Evolutionary conservation across 2,329 filamentous ascomycete genomes (phyloP).

Genomic region (Aspergillus jensenii): DNA sequence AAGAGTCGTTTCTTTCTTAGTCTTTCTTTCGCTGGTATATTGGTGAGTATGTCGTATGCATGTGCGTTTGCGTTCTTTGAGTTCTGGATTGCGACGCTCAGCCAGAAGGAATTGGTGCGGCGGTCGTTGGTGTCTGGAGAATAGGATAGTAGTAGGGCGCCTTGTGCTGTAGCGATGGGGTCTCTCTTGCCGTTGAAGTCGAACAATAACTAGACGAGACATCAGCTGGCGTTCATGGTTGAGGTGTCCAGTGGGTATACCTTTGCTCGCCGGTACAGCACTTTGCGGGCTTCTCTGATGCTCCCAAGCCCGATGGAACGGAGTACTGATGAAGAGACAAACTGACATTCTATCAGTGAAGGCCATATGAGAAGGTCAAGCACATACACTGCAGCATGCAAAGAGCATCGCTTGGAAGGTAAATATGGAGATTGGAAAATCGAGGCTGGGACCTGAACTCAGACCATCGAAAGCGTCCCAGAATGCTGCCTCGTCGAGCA

Average conservation of each 20-base stretch:
- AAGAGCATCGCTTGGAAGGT: constrained; percentile 1
- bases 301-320: neutral
- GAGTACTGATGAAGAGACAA: neutral
- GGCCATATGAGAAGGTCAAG: neutral
- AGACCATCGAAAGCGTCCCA: neutral
- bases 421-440: neutral
- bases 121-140: neutral
- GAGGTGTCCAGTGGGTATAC: neutral
- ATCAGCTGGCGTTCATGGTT: neutral
- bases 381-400: neutral
- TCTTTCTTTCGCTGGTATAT: neutral
- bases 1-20: neutral
- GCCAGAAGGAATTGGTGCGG: neutral
- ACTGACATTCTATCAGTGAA: neutral
- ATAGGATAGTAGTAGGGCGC: neutral
- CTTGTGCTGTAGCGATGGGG: neutral
- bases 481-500: neutral
- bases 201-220: neutral
- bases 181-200: neutral
- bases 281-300: neutral
- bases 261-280: neutral
- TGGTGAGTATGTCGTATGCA: neutral
- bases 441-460: neutral
- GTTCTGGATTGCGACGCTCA: neutral
- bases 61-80: neutral